Evolutionary conservation across 2,329 filamentous ascomycete species (phyloP).

Genomic region (Botryotinia globosa): DNA sequence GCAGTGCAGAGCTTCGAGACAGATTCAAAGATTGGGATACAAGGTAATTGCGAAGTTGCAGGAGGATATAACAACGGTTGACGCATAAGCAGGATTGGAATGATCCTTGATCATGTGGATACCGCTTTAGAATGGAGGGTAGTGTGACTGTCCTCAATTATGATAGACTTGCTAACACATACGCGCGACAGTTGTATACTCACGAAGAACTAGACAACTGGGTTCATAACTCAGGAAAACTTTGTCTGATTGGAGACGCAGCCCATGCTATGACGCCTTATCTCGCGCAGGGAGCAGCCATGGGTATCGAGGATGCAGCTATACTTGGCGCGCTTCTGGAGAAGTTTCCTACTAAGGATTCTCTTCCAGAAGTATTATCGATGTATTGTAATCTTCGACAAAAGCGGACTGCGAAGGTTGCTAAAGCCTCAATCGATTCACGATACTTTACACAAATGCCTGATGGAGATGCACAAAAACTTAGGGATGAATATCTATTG

Average conservation of each 20-base stretch:
- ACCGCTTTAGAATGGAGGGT: constrained; percentile 8
- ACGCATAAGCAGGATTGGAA: neutral
- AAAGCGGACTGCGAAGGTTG: constrained; percentile 26
- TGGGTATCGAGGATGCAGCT: constrained; percentile 25
- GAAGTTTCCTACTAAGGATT: constrained; percentile 19
- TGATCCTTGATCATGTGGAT: constrained; percentile 5
- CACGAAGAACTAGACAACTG: neutral
- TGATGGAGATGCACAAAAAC: constrained; percentile 23
- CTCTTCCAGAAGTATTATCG: neutral
- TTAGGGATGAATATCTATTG: constrained; percentile 26
- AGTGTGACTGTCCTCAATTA: neutral
- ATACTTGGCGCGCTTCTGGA: constrained; percentile 25
- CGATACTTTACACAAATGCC: constrained; percentile 28
- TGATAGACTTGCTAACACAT: neutral
- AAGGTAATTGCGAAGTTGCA: neutral
- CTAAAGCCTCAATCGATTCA: constrained; percentile 24
- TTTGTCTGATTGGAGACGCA: constrained; percentile 44
- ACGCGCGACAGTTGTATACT: neutral
- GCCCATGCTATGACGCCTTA: constrained; percentile 47
- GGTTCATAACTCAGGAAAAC: constrained; percentile 31
- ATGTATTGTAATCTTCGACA: constrained; percentile 17
- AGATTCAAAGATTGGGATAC: neutral
- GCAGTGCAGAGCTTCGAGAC: neutral
- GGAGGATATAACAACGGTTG: neutral
- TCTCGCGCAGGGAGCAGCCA: constrained; percentile 39